Conservation (phyloP, 495 filamentous ascomycete species). For the Amphirosellinia nigrospora region DNA sequence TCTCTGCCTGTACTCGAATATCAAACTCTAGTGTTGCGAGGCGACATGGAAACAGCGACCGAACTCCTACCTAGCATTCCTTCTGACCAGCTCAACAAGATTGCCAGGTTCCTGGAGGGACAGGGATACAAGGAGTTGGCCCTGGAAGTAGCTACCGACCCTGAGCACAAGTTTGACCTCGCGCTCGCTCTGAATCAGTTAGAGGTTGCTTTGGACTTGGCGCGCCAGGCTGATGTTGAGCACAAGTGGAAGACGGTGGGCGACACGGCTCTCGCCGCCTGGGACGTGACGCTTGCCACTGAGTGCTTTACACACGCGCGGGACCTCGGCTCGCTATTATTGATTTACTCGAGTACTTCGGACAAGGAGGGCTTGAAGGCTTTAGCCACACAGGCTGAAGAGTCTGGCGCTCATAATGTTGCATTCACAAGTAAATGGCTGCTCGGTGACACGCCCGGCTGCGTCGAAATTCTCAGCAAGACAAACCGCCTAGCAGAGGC, state of each 20-base stretch:
- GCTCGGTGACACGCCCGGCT: slow-evolving; percentile 79
- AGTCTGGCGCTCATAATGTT: slow-evolving; percentile 83
- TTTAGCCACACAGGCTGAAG: slow-evolving; percentile 75
- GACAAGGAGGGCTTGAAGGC: slow-evolving; percentile 74
- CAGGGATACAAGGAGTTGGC: slow-evolving; percentile 96
- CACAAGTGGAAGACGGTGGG: slow-evolving; percentile 98
- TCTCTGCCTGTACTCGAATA: slow-evolving; percentile 96
- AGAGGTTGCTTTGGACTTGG: slow-evolving; percentile 83
- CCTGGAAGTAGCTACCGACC: slow-evolving; percentile 93
- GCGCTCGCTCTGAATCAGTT: slow-evolving; percentile 84
- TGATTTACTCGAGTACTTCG: slow-evolving; percentile 82
- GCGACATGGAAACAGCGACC: slow-evolving; percentile 90
- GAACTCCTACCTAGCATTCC: slow-evolving; percentile 85
- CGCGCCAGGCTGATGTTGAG: slow-evolving; percentile 80
- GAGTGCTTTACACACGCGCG: slow-evolving; percentile 92
- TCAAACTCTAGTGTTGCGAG: slow-evolving; percentile 92
- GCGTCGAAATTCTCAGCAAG: slow-evolving; percentile 77
- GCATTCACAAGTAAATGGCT: slow-evolving; percentile 92
- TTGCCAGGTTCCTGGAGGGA: slow-evolving; percentile 96
- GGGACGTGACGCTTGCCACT: slow-evolving; percentile 86
- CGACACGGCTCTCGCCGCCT: slow-evolving; percentile 83
- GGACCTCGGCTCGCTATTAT: slow-evolving; percentile 85
- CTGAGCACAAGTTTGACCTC: slow-evolving; percentile 95
- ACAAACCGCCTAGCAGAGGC: slow-evolving; percentile 84
- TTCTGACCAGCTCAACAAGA: slow-evolving; percentile 91